Evolutionary conservation across 148 eudicot genomes (phyloP), one percentile per base, ranked within the genome.

Genomic region (Vaccinium macrocarpon): DNA sequence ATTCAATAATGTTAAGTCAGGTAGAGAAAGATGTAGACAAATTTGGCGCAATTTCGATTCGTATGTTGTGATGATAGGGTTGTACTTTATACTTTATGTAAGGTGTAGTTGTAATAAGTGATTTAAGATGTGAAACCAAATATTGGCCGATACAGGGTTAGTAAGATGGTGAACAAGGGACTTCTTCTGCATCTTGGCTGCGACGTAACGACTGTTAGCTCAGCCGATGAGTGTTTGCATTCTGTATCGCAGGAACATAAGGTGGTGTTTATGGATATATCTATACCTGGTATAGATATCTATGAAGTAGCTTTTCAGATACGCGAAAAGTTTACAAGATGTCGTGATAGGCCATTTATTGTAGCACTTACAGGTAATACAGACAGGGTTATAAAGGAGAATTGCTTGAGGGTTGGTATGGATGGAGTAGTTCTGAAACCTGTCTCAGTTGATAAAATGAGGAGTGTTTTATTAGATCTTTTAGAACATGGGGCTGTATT

Each of bases 151-250:
- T 87, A 87, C 96, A 96, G 99, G 87, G 94, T 93, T 84, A 92
- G 95, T 85, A 91, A 94, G 87, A 89, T 90, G 75, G 95, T 90
- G 18, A 94, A 90, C 64, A 91, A 88, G 91, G 98, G 94, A 46
- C 97, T 96, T 72, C 91, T 96, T 13, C 52, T 92, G 86, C 98
- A 96, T 87, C 91, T 96, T 13, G 95, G 99, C 5, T 96, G 97
- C 81, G 95, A 94, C 42, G 93, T 94, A 9, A 86, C 90, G 7
- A 82, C 91, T 5, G 94, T 90, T 29, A 80, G 89, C 85, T 89
- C 94, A 4, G 88, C 87, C 21, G 98, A 94, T 8, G 99, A 96
- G 83, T 96, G 98, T 68, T 68, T 96, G 48, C 82, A 85, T 84
- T 84, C 35, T 4, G 85, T 94, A 7, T 88, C 94, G 21, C 87